Base-by-base conservation (phyloP, 1,139 yeast species). In the Debaryomycetaceae sp. region DNA sequence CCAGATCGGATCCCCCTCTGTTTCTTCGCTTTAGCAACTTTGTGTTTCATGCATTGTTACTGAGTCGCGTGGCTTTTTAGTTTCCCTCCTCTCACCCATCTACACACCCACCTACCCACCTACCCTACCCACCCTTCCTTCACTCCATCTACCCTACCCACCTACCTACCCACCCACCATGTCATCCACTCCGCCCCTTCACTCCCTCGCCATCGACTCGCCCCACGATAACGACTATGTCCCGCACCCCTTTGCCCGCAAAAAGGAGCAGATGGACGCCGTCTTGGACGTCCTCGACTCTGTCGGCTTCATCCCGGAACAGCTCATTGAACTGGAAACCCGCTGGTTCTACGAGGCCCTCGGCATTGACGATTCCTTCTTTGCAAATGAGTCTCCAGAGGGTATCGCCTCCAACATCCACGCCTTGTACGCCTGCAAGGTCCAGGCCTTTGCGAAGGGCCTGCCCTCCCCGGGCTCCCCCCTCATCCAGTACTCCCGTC, bases 351-450 rank as follows among this genome's bases (percentile, higher is more conserved):
- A 90, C 59, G 76, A 81, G 37, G 60, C 72, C 30, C 68, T 90
- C 41, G 96, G 96, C 25, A 85, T 90, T 38, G 96, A 86, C 49
- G 96, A 80, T 50, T 79, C 85, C 23, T 90, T 83, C 57, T 87
- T 90, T 51, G 90, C 93, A 30, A 73, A 82, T 41, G 95, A 87
- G 50, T 60, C 82, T 4, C 79, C 87, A 15, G 74, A 70, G 34
- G 86, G 77, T 34, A 80, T 90, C 44, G 90, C 85, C 25, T 71
- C 82, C 32, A 93, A 85, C 51, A 73, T 77, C 39, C 85, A 82
- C 47, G 81, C 95, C 12, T 66, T 90, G 35, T 90, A 87, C 55
- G 85, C 95, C 24, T 90, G 96, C 37, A 90, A 90, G 53, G 73
- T 90, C 33, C 92, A 90, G 43, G 94, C 96, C 12, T 85, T 68